A percentile compares a stretch with the other conserved stretches of the same genome.
phyloP scores from a whole-genome alignment of 768 basidiomycete species.

The Tricholomella constricta region DNA sequence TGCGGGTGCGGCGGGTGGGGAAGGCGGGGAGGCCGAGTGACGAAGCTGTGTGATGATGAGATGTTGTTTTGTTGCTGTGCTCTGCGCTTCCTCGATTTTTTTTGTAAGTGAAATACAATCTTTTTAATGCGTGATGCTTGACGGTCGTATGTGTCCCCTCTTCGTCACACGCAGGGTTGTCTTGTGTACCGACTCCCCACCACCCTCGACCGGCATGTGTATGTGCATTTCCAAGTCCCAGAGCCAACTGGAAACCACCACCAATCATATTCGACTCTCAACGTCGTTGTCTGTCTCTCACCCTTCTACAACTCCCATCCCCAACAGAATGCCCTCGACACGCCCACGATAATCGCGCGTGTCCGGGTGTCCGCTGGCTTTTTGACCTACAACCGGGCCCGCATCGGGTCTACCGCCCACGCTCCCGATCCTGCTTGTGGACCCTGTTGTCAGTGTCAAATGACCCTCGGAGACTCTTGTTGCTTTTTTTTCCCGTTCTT shows the following conservation, averaged over 20 bases:
- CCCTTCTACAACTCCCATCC: no score
- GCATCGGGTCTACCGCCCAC: conserved; percentile 3
- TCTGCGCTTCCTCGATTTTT: background rate
- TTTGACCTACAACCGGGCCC: conserved; percentile 43
- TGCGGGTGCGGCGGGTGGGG: background rate
- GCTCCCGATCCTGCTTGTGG: conserved; percentile 11
- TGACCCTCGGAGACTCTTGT: conserved; percentile 22
- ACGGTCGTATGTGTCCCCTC: no score
- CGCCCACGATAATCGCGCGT: background rate
- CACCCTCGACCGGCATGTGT: no score
- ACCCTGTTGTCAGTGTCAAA: conserved; percentile 34
- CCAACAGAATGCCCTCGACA: background rate
- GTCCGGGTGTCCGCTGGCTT: conserved; percentile 33
- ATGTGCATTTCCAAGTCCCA: no score
- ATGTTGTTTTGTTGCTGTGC: background rate
- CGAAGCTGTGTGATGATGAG: background rate
- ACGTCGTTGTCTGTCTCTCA: no score
- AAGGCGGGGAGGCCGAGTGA: background rate
- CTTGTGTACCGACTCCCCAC: no score
- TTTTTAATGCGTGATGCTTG: background rate
- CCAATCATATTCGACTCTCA: no score
- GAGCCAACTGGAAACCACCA: no score
- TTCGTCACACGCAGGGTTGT: no score
- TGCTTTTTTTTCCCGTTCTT: background rate
- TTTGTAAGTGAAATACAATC: conserved; percentile 1